Base-by-base conservation (phyloP, 108 stramenopile genomes). In the Nitzschia inconspicua region DNA sequence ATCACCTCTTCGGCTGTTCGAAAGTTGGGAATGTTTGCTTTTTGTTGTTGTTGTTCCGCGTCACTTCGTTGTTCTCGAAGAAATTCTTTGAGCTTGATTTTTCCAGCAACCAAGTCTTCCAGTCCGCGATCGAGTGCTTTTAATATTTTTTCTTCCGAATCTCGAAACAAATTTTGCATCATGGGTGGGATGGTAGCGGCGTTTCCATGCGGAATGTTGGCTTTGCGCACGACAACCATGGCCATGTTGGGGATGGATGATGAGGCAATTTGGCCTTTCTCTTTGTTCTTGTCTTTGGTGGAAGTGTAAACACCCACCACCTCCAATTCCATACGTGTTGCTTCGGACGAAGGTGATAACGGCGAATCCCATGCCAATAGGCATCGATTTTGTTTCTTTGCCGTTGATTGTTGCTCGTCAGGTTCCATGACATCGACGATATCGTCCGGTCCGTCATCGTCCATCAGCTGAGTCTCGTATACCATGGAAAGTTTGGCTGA, bases 281-380 rank as follows among this genome's bases (percentile, higher is more conserved):
- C 30, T 51, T 70, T 56, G 20, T 49, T 44, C 16, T 26, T 63
- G 23, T 54, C 44, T 42, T 28, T 39, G 31, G 9, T 70, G 51
- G 69, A 72, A 7, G 88, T 75, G 48, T 75, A 83, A 53, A 93
- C 79, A 6, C 75, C 87, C 41, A 93, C 77, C 9, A 93, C 76
- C 71, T 93, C 85, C 29, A 93, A 77, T 37, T 80, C 67, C 60
- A 93, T 49, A 18, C 83, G 62, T 6, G 91, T 84, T 0, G 70
- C 83, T 31, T 49, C 71, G 10, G 78, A 46, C 35, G 69, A 56
- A 47, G 80, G 68, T 8, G 80, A 80, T 29, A 93, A 36, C 7
- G 87, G 79, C 9, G 87, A 89, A 55, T 93, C 84, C 62, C 80
- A 86, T 34, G 61, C 61, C 31, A 88, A 34, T 9, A 83, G 61